Percentiles rank a stretch among this genome's conserved stretches.
phyloP scores from a whole-genome alignment of 2,329 filamentous ascomycete species.

The Paramyrothecium sp. region DNA sequence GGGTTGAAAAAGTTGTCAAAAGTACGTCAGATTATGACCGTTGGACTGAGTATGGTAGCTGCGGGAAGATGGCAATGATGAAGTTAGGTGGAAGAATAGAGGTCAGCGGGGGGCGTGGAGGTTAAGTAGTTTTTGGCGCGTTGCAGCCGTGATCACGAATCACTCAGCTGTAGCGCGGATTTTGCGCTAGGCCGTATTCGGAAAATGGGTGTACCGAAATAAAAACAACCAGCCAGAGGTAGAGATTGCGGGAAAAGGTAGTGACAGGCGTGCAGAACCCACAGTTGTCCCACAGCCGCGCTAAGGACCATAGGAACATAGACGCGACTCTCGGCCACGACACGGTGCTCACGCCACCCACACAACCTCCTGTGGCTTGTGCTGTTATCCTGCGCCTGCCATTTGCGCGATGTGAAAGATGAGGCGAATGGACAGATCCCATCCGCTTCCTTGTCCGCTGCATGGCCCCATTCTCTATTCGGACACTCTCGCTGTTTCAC shows the following conservation, averaged over 20 bases:
- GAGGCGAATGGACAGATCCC: too few relatives aligned
- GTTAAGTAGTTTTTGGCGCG: slow-evolving; percentile 59
- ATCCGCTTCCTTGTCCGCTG: too few relatives aligned
- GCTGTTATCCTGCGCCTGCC: too few relatives aligned
- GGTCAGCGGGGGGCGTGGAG: slow-evolving; percentile 43
- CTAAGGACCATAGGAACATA: background rate
- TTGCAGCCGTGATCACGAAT: slow-evolving; percentile 46
- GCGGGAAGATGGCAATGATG: slow-evolving; percentile 31
- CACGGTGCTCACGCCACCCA: too few relatives aligned
- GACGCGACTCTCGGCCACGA: background rate
- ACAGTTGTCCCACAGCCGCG: slow-evolving; percentile 4
- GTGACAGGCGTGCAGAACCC: slow-evolving; percentile 1
- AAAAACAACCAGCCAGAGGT: slow-evolving; percentile 19
- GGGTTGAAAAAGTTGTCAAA: slow-evolving; percentile 7
- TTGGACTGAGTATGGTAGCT: slow-evolving; percentile 7
- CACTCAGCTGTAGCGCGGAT: slow-evolving; percentile 33
- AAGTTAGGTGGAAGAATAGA: slow-evolving; percentile 30
- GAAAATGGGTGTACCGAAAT: slow-evolving; percentile 24
- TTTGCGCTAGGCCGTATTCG: slow-evolving; percentile 27
- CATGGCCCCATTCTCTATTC: too few relatives aligned
- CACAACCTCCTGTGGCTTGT: too few relatives aligned
- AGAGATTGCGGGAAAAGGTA: slow-evolving; percentile 16
- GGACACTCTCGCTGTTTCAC: too few relatives aligned
- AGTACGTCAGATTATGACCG: too few relatives aligned
- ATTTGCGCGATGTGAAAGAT: too few relatives aligned